These are phyloP conservation scores for Globisporangium apiculatum DNA, from an alignment of 352 stramenopile species.

Conservation along the genomic window DNA sequence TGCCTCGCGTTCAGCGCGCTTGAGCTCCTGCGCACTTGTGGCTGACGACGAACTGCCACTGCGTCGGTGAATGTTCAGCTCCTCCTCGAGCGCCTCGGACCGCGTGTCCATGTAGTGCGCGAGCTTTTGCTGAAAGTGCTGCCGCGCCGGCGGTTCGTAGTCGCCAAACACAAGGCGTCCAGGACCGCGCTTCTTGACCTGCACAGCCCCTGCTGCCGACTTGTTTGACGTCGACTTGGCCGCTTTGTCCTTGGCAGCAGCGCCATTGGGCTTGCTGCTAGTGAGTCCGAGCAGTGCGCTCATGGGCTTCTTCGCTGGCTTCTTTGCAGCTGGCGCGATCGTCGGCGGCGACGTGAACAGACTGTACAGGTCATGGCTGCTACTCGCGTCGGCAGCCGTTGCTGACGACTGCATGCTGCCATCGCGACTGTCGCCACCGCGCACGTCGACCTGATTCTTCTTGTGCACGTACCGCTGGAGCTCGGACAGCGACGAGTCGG, in stretches of 20 bases:
- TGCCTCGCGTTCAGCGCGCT: conserved; percentile 58
- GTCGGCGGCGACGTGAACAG: conserved; percentile 19
- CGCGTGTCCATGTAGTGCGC: conserved; percentile 68
- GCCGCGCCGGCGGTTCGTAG: conserved; percentile 51
- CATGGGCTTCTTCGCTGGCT: conserved; percentile 17
- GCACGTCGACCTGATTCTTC: conserved; percentile 17
- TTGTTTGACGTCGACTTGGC: not conserved
- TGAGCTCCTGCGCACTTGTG: conserved; percentile 30
- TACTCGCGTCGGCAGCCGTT: not conserved
- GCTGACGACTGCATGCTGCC: not conserved
- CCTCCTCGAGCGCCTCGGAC: conserved; percentile 57
- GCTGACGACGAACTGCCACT: conserved; percentile 19
- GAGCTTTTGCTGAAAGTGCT: conserved; percentile 73
- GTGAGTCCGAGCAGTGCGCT: conserved; percentile 5
- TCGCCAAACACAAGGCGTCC: conserved; percentile 69
- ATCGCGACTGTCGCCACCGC: not conserved
- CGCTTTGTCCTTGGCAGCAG: not conserved
- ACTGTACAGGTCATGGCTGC: conserved; percentile 24
- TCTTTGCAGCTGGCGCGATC: conserved; percentile 20
- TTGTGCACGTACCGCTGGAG: conserved; percentile 65
- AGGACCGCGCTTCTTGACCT: conserved; percentile 27
- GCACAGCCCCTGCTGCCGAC: too few relatives aligned
- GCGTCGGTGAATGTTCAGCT: conserved; percentile 58
- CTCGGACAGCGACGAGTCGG: conserved; percentile 39
- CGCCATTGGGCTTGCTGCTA: too few relatives aligned